These are phyloP conservation scores for Neurospora sp. DNA, from an alignment of 495 filamentous ascomycete genomes.

Conservation along the genomic window DNA sequence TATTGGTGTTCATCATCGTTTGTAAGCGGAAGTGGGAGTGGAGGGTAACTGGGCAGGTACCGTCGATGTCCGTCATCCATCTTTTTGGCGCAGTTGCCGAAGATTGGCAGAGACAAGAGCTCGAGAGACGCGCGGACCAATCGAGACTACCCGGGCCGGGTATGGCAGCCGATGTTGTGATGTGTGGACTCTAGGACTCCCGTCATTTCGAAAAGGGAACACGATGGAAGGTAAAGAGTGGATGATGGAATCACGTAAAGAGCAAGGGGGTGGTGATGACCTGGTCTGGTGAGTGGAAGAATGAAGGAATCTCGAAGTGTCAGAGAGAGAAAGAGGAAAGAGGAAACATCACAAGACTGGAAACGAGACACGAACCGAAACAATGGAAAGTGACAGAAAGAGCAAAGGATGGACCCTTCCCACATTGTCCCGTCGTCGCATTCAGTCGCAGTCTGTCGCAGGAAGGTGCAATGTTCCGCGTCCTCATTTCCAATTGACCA, in stretches of 20 bases:
- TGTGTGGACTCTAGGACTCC: background rate
- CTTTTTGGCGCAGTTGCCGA: background rate
- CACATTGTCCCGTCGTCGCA: background rate
- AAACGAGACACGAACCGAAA: background rate
- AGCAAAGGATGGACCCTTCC: background rate
- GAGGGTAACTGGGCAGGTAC: background rate
- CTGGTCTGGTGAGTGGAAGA: background rate
- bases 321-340: background rate
- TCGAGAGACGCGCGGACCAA: background rate
- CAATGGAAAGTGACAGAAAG: background rate
- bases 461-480: background rate
- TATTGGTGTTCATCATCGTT: background rate
- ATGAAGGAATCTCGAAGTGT: background rate
- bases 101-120: background rate
- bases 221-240: background rate
- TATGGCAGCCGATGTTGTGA: background rate
- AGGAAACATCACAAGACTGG: background rate
- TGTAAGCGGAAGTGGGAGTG: background rate
- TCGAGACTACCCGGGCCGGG: background rate
- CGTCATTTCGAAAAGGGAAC: background rate
- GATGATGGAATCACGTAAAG: background rate
- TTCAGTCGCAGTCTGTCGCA: background rate
- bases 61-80: background rate
- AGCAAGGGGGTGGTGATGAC: background rate
- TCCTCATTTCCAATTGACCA: background rate